Base-by-base conservation (phyloP, 1,139 yeast species). In the Zygosaccharomyces pseudobailii region DNA sequence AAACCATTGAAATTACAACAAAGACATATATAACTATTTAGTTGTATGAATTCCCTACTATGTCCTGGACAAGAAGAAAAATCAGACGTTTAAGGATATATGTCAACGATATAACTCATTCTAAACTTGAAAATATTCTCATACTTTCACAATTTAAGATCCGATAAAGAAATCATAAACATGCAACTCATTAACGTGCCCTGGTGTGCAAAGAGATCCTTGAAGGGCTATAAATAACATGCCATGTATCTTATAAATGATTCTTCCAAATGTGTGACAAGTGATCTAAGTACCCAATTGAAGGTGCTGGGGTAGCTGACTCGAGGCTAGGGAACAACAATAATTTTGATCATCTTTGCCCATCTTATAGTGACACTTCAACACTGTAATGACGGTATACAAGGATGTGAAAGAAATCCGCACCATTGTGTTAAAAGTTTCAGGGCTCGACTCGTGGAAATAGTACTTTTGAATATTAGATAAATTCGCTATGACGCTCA, bases 191-290 rank as follows among this genome's bases (percentile, higher is more conserved):
- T 28, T 9, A 20, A 19, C 23, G 2, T 20, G 7, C 5, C 9
- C 27, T 9, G 34, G 21, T 6, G 23, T 20, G 19, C 27, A 27
- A n/a, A 40, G 20, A 6, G 43, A 40, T 5, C 24, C 36, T 40
- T 40, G 43, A 30, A 40, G 36, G 21, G 34, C 31, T 5, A 36
- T 31, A 20, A 40, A 40, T 9, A 40, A 27, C 13, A 40, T 5
- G 27, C 35, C 43, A 19, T 40, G 31, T 7, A 19, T 20, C 13
- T 40, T 36, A 19, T 30, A 40, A 13, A 31, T 5, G 4, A 31
- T 36, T 21, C 43, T 30, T 23, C 43, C 43, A 24, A 40, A 30
- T 19, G 43, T 19, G 9, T 40, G 43, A 19, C 31, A 40, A 3
- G 36, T 40, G 13, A 31, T 30, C 43, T 36, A 40, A 31, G 8